phyloP scores from a whole-genome alignment of 371 early-diverging fungal genomes.

The Zopfochytrium polystomum region DNA sequence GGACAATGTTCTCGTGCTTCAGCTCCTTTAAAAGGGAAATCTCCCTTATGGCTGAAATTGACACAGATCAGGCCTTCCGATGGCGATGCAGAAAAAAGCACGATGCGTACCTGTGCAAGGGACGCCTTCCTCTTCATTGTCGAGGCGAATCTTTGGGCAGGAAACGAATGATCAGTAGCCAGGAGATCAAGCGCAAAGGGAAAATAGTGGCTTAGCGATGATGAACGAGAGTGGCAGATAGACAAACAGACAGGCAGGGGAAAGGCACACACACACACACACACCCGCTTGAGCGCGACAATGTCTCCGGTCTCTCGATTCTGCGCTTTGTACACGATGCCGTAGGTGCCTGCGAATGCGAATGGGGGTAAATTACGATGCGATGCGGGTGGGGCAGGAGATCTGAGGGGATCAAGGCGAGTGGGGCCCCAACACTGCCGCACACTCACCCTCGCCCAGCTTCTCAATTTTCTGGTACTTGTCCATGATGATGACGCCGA shows the following conservation, averaged over 20 bases:
- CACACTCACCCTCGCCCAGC: constrained; percentile 38
- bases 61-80: background rate
- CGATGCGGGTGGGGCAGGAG: background rate
- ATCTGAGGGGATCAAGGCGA: background rate
- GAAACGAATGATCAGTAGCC: no score
- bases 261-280: constrained; percentile 18
- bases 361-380: background rate
- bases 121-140: constrained; percentile 53
- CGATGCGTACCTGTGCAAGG: constrained; percentile 40
- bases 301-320: constrained; percentile 80
- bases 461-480: constrained; percentile 45
- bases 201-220: background rate
- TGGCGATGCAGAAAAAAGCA: background rate
- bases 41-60: constrained; percentile 66
- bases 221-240: background rate
- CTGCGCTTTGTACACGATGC: constrained; percentile 96
- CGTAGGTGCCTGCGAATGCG: no score
- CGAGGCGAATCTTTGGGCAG: constrained; percentile 39
- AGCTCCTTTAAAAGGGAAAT: constrained; percentile 96
- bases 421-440: no score
- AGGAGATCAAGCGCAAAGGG: no score
- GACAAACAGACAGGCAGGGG: background rate
- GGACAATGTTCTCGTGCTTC: constrained; percentile 90
- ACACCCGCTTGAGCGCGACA: constrained; percentile 97
- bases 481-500: no score